Evolutionary conservation across 768 basidiomycete species (phyloP).

Genomic region (Boletellus ananas): DNA sequence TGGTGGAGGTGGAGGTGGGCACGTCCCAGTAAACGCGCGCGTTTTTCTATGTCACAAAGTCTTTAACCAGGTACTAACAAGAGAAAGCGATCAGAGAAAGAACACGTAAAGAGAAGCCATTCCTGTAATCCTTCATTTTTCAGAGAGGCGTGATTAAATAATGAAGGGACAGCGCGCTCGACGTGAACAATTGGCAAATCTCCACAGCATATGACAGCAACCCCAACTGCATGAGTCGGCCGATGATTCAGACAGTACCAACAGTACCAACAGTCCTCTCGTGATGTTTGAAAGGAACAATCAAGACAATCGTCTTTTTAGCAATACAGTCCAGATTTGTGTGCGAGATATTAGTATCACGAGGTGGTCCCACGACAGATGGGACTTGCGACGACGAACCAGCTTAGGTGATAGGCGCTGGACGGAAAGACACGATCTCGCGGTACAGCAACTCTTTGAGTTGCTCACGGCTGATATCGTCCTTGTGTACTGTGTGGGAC

Average conservation of each 20-base stretch:
- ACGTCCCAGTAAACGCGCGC: background rate
- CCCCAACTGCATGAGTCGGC: background rate
- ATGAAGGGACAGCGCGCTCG: background rate
- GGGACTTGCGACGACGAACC: background rate
- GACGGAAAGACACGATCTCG: conserved; percentile 89
- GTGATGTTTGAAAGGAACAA: background rate
- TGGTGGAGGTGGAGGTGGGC: too few species aligned
- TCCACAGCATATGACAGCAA: background rate
- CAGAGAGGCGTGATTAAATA: background rate
- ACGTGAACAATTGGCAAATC: background rate
- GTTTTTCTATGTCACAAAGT: conserved; percentile 10
- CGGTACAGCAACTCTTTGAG: conserved; percentile 92
- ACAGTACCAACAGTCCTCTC: background rate
- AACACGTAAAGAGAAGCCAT: background rate
- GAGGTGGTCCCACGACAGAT: background rate
- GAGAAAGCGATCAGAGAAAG: background rate
- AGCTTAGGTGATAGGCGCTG: conserved; percentile 46
- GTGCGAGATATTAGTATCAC: background rate
- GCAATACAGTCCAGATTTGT: conserved; percentile 4
- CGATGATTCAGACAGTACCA: too few species aligned
- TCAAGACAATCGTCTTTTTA: conserved; percentile 1
- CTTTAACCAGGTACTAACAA: conserved; percentile 4
- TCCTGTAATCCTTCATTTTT: conserved; percentile 1
- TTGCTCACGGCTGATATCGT: conserved; percentile 92
- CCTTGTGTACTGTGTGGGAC: conserved; percentile 74